Conservation (phyloP, 108 stramenopile species). For the Schizochytrium sp. region DNA sequence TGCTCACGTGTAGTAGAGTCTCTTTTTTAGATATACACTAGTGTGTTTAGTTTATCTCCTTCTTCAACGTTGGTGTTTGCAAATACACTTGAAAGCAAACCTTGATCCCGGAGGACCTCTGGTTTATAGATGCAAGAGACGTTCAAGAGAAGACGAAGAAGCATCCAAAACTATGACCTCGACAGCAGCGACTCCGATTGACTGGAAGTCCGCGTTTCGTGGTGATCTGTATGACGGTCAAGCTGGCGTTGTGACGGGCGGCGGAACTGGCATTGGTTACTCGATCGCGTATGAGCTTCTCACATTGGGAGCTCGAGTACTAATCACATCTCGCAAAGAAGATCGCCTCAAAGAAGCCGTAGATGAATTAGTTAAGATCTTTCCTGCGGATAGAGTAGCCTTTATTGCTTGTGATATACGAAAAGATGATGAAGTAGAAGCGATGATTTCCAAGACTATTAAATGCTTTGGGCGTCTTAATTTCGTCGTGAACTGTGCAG, state of each 20-base stretch:
- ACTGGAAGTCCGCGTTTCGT: conserved; percentile 37
- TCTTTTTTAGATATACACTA: no score
- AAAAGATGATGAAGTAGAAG: not conserved
- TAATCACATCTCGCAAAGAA: conserved; percentile 81
- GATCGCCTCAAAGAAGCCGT: conserved; percentile 68
- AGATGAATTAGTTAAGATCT: not conserved
- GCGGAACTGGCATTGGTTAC: conserved; percentile 86
- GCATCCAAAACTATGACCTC: no score
- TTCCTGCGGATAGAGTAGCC: not conserved
- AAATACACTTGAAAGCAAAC: no score
- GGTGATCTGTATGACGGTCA: conserved; percentile 78
- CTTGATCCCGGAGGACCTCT: no score
- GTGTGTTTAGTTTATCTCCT: no score
- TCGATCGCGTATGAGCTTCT: conserved; percentile 81
- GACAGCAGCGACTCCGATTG: no score
- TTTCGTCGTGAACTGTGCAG: conserved; percentile 66
- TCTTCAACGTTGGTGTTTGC: no score
- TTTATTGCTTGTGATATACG: conserved; percentile 60
- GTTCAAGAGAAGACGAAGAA: no score
- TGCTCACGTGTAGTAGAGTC: no score
- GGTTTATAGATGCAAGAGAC: no score
- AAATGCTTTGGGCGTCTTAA: conserved; percentile 52
- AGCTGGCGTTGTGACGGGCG: conserved; percentile 86
- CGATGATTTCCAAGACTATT: not conserved
- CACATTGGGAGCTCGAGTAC: conserved; percentile 80